A percentile compares a stretch with the other conserved stretches of the same genome.
These are phyloP conservation scores for Pestalotiopsis sp. DNA, from an alignment of 2,329 filamentous ascomycete species.

Conservation along the genomic window DNA sequence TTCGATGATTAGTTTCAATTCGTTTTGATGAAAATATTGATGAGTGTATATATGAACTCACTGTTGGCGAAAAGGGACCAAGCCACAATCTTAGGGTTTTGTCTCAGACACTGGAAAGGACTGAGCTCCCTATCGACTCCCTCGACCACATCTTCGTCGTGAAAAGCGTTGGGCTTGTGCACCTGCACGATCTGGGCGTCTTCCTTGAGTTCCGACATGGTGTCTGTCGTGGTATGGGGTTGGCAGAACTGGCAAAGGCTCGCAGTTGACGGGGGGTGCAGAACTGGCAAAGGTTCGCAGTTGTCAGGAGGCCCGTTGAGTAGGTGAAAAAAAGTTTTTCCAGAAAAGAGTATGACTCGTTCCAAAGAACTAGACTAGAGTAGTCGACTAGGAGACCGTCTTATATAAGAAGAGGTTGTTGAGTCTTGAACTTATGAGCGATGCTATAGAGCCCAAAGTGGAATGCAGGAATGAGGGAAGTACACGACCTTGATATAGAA, in stretches of 20 bases:
- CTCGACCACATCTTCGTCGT: conserved; percentile 3
- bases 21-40: neutral
- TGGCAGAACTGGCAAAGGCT: neutral
- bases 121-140: conserved; percentile 10
- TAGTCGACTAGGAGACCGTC: neutral
- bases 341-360: neutral
- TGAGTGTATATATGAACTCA: neutral
- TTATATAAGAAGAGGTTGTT: neutral
- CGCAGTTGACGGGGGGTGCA: neutral
- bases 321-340: neutral
- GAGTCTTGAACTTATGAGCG: neutral
- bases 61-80: conserved; percentile 11
- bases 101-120: conserved; percentile 9
- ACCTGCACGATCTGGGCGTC: neutral
- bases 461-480: neutral
- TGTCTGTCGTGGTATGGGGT: neutral
- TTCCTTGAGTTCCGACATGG: neutral
- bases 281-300: neutral
- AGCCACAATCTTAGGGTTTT: conserved; percentile 13
- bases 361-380: neutral
- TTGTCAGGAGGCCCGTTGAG: neutral
- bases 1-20: neutral
- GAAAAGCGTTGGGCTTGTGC: conserved; percentile 9
- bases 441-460: neutral
- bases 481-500: conserved; percentile 2